phyloP scores from a whole-genome alignment of 2,329 filamentous ascomycete genomes.

The Colletotrichum sp. region DNA sequence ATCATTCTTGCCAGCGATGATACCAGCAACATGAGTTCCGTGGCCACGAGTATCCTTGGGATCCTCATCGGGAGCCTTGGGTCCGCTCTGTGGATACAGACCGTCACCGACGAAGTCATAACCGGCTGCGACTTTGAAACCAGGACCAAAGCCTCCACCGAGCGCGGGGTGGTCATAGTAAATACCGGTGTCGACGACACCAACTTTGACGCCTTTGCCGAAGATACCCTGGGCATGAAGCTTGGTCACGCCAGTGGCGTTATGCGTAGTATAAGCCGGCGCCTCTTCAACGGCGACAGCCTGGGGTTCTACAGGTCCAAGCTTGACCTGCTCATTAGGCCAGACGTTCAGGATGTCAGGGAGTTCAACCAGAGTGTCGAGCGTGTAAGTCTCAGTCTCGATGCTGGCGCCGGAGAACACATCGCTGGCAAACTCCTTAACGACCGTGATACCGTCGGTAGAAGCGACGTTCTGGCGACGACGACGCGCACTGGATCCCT shows the following conservation, averaged over 20 bases:
- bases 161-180: conserved; percentile 42
- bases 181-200: conserved; percentile 45
- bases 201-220: conserved; percentile 42
- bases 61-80: conserved; percentile 34
- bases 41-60: conserved; percentile 30
- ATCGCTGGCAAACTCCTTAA: conserved; percentile 29
- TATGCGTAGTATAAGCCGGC: conserved; percentile 35
- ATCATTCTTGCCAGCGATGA: conserved; percentile 30
- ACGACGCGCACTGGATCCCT: conserved; percentile 11
- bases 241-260: conserved; percentile 42
- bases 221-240: conserved; percentile 41
- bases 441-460: conserved; percentile 23
- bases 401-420: conserved; percentile 34
- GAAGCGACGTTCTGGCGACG: conserved; percentile 25
- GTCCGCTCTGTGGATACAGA: conserved; percentile 1
- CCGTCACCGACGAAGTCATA: conserved; percentile 30
- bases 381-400: conserved; percentile 29
- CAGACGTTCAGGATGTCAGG: conserved; percentile 40
- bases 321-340: conserved; percentile 28
- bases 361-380: conserved; percentile 36
- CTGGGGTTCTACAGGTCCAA: conserved; percentile 18
- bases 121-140: conserved; percentile 27
- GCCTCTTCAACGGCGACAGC: conserved; percentile 8
- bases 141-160: conserved; percentile 17
- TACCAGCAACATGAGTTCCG: conserved; percentile 35